Percentiles rank a stretch among this genome's conserved stretches.
Conservation (phyloP, 441 rosid species). For the Brassica balearica region DNA sequence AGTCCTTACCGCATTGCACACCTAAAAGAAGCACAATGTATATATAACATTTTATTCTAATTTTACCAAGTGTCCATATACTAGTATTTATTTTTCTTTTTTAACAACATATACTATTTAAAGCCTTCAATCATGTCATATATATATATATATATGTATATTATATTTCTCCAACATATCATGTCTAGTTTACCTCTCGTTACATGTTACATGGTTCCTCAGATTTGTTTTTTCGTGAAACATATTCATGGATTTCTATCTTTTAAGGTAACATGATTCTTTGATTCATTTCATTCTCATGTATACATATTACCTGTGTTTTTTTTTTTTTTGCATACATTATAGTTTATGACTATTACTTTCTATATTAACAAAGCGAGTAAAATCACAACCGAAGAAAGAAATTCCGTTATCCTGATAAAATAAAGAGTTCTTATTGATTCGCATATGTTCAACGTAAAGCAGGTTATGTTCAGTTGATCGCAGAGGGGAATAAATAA, state of each 20-base stretch:
- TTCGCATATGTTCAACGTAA: slow-evolving; percentile 15
- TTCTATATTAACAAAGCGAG: neutral
- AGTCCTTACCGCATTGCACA: slow-evolving; percentile 24
- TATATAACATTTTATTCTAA: neutral
- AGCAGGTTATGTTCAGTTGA: slow-evolving; percentile 23
- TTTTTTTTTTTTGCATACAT: neutral
- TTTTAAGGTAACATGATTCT: neutral
- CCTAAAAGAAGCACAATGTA: slow-evolving; percentile 16
- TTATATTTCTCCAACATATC: neutral
- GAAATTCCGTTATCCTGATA: neutral
- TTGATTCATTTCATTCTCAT: neutral
- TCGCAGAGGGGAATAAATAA: slow-evolving; percentile 13
- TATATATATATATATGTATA: neutral
- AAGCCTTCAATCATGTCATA: slow-evolving; percentile 15
- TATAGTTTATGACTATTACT: neutral
- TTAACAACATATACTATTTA: neutral
- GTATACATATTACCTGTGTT: neutral
- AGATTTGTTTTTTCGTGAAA: neutral
- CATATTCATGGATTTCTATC: neutral
- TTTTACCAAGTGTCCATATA: slow-evolving; percentile 18
- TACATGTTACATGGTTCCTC: neutral
- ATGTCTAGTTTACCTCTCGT: neutral
- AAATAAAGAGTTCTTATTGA: neutral
- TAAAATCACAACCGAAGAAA: slow-evolving; percentile 7
- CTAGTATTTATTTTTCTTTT: neutral